Evolutionary conservation across 2,329 filamentous ascomycete genomes (phyloP).

Genomic region (Aphanoascus verrucosus): DNA sequence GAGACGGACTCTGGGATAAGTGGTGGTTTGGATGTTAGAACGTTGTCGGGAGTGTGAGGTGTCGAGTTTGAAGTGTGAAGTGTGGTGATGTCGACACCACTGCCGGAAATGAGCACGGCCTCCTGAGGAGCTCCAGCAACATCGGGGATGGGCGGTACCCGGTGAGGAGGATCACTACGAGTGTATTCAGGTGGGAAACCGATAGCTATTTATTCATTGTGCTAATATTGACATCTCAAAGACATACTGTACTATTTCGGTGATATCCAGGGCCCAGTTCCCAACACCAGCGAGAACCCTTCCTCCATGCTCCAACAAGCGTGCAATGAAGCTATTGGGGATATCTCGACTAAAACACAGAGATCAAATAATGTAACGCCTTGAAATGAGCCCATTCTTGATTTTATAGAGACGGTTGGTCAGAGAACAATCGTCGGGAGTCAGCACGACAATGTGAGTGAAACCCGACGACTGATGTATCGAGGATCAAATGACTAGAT

Average conservation of each 20-base stretch:
- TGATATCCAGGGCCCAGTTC: not conserved
- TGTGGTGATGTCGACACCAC: too few relatives aligned
- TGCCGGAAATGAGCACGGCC: too few relatives aligned
- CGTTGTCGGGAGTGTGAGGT: too few relatives aligned
- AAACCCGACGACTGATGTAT: not conserved
- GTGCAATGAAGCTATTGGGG: not conserved
- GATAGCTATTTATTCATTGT: not conserved
- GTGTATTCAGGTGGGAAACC: too few relatives aligned
- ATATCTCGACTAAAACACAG: not conserved
- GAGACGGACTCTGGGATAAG: too few relatives aligned
- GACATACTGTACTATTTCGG: not conserved
- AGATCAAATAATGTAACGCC: not conserved
- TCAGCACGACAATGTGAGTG: not conserved
- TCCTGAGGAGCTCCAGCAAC: too few relatives aligned
- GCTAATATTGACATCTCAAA: not conserved
- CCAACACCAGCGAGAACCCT: slow-evolving; percentile 1
- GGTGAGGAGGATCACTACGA: not conserved
- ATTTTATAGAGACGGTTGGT: not conserved
- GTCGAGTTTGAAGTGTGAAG: too few relatives aligned
- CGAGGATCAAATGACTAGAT: not conserved
- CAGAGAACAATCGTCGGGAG: not conserved
- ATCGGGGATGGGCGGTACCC: not conserved
- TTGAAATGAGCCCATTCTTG: not conserved
- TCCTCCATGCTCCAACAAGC: not conserved
- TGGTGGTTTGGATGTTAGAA: too few relatives aligned